Conservation (phyloP, 2,329 filamentous ascomycete genomes). For the Fusarium tuaranense region DNA sequence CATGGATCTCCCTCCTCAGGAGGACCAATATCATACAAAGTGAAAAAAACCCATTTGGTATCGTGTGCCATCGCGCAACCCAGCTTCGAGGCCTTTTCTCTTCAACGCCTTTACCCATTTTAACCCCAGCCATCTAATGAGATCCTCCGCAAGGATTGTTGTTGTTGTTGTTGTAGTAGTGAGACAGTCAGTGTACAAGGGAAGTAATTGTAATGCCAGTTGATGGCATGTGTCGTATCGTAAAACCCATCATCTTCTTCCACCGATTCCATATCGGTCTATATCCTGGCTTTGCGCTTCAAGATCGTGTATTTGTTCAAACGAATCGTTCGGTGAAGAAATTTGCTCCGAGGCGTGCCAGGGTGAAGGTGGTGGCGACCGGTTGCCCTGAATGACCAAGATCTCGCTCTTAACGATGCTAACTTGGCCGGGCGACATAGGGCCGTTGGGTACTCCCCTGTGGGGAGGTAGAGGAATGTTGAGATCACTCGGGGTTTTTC, state of each 20-base stretch:
- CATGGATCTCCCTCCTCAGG: not conserved
- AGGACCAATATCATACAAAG: not conserved
- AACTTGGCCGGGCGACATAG: constrained; percentile 28
- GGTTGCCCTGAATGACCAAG: constrained; percentile 51
- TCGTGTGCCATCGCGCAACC: not conserved
- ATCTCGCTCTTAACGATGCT: constrained; percentile 50
- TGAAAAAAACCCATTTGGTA: constrained; percentile 12
- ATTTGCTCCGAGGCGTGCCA: constrained; percentile 36
- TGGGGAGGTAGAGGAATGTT: constrained; percentile 37
- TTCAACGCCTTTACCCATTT: constrained; percentile 13
- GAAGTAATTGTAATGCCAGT: not conserved
- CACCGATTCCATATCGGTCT: constrained; percentile 24
- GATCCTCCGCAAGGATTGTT: not conserved
- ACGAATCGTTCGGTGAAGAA: constrained; percentile 34
- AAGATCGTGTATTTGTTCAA: constrained; percentile 47
- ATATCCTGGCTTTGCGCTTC: constrained; percentile 49
- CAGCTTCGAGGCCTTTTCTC: not conserved
- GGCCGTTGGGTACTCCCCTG: constrained; percentile 29
- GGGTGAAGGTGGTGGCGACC: constrained; percentile 34
- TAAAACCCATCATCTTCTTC: constrained; percentile 13
- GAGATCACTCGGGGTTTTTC: constrained; percentile 13
- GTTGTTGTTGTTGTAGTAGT: not conserved
- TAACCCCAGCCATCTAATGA: not conserved
- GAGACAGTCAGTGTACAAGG: constrained; percentile 1
- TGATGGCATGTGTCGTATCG: constrained; percentile 9